A percentile compares a stretch with the other conserved stretches of the same genome.
These are phyloP conservation scores for Eucalyptus erythrocorys DNA, from an alignment of 345 rosid genomes.

Conservation along the genomic window DNA sequence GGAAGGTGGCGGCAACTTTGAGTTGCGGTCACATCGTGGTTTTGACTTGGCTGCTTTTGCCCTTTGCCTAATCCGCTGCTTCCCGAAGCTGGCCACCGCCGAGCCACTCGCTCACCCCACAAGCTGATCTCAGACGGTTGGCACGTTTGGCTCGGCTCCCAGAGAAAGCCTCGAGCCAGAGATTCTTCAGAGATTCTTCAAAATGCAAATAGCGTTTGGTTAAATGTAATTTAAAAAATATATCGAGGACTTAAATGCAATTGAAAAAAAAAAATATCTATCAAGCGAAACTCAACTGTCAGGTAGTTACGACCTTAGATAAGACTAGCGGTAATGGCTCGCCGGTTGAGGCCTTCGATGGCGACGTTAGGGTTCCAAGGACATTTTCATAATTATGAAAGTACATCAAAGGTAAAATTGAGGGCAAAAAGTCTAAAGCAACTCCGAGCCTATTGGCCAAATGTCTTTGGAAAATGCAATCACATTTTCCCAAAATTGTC, in stretches of 20 bases:
- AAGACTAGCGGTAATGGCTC: background rate
- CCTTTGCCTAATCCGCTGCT: background rate
- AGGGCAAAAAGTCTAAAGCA: background rate
- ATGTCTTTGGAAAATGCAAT: no score
- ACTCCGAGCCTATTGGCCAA: no score
- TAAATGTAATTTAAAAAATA: no score
- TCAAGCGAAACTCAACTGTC: no score
- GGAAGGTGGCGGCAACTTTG: background rate
- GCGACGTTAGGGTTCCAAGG: background rate
- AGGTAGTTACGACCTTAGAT: no score
- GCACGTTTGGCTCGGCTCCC: background rate
- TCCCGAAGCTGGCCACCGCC: background rate
- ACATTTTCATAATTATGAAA: no score
- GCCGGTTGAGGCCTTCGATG: background rate
- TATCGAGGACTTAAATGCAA: fast-evolving
- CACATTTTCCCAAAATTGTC: no score
- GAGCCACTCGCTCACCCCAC: background rate
- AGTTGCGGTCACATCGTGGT: background rate
- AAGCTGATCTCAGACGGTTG: no score
- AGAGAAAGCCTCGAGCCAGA: background rate
- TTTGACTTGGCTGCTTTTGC: background rate
- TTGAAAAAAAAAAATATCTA: no score
- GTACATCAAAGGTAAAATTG: no score
- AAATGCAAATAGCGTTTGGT: fast-evolving
- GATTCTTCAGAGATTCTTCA: no score